Base-by-base conservation (phyloP, 106 monocot species). In the Dendrobium huoshanense region DNA sequence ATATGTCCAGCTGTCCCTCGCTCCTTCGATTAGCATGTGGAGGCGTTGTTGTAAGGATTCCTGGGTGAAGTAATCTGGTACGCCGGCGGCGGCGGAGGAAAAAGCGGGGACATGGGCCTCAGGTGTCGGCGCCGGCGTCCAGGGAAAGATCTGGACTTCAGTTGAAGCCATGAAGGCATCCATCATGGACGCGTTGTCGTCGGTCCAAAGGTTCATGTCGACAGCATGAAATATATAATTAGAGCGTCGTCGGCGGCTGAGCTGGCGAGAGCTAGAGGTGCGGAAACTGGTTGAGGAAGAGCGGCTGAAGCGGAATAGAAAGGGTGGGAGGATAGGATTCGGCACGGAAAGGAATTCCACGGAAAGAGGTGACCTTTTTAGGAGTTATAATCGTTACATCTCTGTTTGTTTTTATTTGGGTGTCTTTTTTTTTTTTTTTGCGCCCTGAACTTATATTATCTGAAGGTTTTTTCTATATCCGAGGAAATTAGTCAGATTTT, bases 121-220 rank as follows among this genome's bases (percentile, higher is more conserved):
- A 1, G 41, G 20, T 8, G 73, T 2, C 5, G 79, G 81, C n/a
- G 79, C 77, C 9, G 77, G 80, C 22, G 84, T 65, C 83, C 85
- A 90, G 18, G 81, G 54, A 77, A 77, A 79, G 84, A 48, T 16
- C 24, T 72, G 75, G 82, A 85, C 80, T 17, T 91, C 94, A 54
- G 88, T 20, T 80, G 90, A 72, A 15, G 87, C 81, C 80, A 90
- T 87, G 90, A 95, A 95, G 44, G 92, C 92, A 72, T 95, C 95
- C 92, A 95, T 95, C 92, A 92, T 86, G 79, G 95, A 89, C 18
- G 80, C 86, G 87, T 92, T 95, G 78, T 95, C 95, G 81, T 92
- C 92, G 15, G 79, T 78, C 92, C 95, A 95, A 20, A 88, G 90
- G 70, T 90, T 95, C 94, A 95, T 95, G 65, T 43, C 65, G 17